Conservation (phyloP, 2,329 filamentous ascomycete genomes). For the Ophiostoma australiae region DNA sequence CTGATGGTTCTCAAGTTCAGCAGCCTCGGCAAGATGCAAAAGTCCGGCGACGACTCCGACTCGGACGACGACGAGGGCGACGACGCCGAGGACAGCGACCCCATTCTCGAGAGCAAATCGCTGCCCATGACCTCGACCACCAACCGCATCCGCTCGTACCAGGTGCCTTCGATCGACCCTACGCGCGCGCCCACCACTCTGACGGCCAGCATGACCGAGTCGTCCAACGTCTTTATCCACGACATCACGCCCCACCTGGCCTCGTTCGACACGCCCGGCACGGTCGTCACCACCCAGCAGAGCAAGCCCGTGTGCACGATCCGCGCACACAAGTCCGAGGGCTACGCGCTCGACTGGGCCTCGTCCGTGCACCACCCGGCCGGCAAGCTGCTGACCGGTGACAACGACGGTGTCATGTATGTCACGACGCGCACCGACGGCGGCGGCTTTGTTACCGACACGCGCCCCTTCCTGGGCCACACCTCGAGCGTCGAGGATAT, state of each 20-base stretch:
- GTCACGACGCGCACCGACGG: slow-evolving; percentile 79
- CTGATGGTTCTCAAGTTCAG: slow-evolving; percentile 96
- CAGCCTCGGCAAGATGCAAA: slow-evolving; percentile 71
- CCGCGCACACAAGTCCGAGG: slow-evolving; percentile 85
- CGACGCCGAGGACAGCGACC: slow-evolving; percentile 70
- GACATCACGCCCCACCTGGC: slow-evolving; percentile 85
- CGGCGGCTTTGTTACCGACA: slow-evolving; percentile 85
- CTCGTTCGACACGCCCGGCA: slow-evolving; percentile 86
- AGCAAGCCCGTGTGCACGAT: slow-evolving; percentile 86
- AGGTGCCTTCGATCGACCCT: slow-evolving; percentile 65
- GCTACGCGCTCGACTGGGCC: slow-evolving; percentile 97
- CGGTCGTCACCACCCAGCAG: slow-evolving; percentile 70
- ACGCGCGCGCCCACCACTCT: slow-evolving; percentile 73
- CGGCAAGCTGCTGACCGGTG: slow-evolving; percentile 85
- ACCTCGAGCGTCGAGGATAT: slow-evolving; percentile 84
- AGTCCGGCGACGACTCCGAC: slow-evolving; percentile 58
- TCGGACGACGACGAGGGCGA: slow-evolving; percentile 60
- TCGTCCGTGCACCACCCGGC: slow-evolving; percentile 68
- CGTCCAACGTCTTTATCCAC: slow-evolving; percentile 82
- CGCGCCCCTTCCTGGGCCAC: slow-evolving; percentile 77
- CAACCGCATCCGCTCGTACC: slow-evolving; percentile 86
- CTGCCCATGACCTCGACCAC: slow-evolving; percentile 84
- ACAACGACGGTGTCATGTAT: slow-evolving; percentile 86
- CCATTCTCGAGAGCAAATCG: slow-evolving; percentile 85
- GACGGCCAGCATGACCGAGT: slow-evolving; percentile 89